A percentile compares a stretch with the other conserved stretches of the same genome.
phyloP scores from a whole-genome alignment of 73 alveolate species.

The Tetrahymena elliotti region DNA sequence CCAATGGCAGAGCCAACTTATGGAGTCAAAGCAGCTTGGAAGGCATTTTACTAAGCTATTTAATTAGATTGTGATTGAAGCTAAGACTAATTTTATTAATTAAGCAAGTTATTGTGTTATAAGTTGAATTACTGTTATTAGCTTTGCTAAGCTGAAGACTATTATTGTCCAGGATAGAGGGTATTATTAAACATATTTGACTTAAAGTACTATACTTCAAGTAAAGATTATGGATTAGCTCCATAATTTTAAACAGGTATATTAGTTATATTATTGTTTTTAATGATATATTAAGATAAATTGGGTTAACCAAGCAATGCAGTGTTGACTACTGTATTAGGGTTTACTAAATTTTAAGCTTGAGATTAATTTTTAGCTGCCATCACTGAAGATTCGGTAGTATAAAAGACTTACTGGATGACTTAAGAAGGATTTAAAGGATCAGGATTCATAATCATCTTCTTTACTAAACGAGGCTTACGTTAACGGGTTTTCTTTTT shows the following conservation, averaged over 20 bases:
- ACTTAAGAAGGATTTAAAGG: not conserved
- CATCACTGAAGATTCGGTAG: not conserved
- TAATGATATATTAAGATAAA: not conserved
- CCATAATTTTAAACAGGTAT: not conserved
- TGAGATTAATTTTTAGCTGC: not conserved
- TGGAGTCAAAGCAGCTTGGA: not conserved
- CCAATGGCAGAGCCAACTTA: not conserved
- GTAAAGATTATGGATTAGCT: not conserved
- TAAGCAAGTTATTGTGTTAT: not conserved
- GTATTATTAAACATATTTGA: not conserved
- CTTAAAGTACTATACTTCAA: not conserved
- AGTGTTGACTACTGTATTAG: not conserved
- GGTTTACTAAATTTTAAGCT: not conserved
- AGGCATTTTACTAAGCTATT: not conserved
- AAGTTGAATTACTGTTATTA: not conserved
- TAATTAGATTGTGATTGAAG: not conserved
- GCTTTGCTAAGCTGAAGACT: not conserved
- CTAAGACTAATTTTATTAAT: not conserved
- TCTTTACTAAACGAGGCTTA: slow-evolving; percentile 2
- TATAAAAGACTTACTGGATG: not conserved
- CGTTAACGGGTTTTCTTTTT: slow-evolving; percentile 40
- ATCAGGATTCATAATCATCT: not conserved
- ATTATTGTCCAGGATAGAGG: not conserved
- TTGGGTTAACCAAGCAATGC: not conserved
- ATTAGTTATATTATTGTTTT: not conserved